phyloP scores from a whole-genome alignment of 306 rosid genomes.

The Cicer bijugum region DNA sequence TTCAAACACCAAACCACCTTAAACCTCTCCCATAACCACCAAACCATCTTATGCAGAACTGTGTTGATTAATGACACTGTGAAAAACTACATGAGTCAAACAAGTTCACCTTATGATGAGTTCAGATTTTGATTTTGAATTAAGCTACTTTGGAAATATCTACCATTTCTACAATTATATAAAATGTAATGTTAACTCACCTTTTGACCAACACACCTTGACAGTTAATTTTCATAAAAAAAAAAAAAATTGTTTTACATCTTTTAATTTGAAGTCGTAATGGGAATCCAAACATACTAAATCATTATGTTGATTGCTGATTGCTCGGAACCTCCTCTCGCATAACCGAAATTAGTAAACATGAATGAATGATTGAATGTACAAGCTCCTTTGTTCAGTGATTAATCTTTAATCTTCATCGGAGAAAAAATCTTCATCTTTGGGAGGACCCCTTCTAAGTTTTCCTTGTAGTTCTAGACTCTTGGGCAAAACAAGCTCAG shows the following conservation, averaged over 20 bases:
- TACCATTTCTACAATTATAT: background rate
- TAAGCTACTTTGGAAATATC: background rate
- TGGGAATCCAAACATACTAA: background rate
- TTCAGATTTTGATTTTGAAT: background rate
- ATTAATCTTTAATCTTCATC: conserved; percentile 51
- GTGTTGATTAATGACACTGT: background rate
- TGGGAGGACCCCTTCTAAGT: conserved; percentile 66
- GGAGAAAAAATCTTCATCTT: conserved; percentile 62
- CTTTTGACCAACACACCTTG: too few species aligned
- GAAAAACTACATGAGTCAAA: background rate
- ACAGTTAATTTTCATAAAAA: too few species aligned
- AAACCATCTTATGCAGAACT: background rate
- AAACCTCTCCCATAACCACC: too few species aligned
- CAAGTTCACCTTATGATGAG: background rate
- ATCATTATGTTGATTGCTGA: conserved; percentile 4
- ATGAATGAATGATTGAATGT: conserved; percentile 20
- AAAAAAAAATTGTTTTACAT: background rate
- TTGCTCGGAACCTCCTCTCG: background rate
- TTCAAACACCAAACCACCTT: too few species aligned
- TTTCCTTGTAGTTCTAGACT: conserved; percentile 62
- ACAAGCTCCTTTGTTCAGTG: background rate
- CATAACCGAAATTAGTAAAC: conserved; percentile 5
- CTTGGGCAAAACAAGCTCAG: conserved; percentile 83
- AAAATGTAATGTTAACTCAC: background rate
- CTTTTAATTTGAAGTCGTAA: background rate